Evolutionary conservation across 495 filamentous ascomycete genomes (phyloP), one percentile per base, ranked within the genome.

Genomic region (Platismatia glauca): DNA sequence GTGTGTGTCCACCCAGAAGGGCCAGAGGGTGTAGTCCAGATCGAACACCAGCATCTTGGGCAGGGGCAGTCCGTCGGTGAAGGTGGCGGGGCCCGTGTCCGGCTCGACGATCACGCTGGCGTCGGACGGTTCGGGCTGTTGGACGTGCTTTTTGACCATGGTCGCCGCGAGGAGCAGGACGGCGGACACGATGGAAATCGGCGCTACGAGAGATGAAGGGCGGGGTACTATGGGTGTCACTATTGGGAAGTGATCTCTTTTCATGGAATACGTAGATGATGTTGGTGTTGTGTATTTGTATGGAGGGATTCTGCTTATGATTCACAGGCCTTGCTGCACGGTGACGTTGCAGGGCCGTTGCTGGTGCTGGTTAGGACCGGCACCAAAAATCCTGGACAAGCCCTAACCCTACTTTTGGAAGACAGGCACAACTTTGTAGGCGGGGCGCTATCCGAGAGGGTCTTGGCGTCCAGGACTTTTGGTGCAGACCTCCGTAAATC

Each of bases 11-110:
- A 91, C 86, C 91, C 93, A 98, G 78, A 95, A 96, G 5, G 91
- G 90, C 94, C 94, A 97, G 1, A 98, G 80, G 0, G 94, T 98
- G 78, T 96, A 97, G 78, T 98, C 94, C 57, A 97, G 82, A 72
- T 98, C 94, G 75, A 98, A 95, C 61, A 88, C 87, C 64, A 98
- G 82, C 64, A 95, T 75, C 65, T 87, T 89, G 1, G 94, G 94
- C 4, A 98, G 84, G 1, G 90, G 88, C 0, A 84, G 81, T 61
- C 84, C 85, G 73, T 98, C 92, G 56, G 74, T 81, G 71, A 96
- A 85, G 29, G 87, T 89, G 43, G 76, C 70, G 9, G 84, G 84
- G 48, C 75, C 70, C 44, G 71, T 71, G 18, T 24, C 52, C 58
- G 64, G 57, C 39, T 64, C 61, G 8, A 57, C 46, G 33, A 65